Evolutionary conservation across 306 rosid genomes (phyloP).

Genomic region (Fragaria iinumae): DNA sequence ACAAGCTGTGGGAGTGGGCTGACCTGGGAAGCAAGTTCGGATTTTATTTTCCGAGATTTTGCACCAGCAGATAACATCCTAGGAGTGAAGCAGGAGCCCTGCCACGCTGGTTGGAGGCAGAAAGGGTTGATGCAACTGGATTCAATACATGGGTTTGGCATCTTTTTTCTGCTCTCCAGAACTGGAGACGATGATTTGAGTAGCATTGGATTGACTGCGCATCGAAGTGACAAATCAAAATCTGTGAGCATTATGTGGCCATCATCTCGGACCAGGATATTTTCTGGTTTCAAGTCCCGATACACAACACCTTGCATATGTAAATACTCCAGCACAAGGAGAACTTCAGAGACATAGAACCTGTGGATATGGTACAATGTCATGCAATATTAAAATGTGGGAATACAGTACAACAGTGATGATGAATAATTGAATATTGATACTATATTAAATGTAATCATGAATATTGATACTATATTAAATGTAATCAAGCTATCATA

Average conservation of each 20-base stretch:
- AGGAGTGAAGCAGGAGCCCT: conserved; percentile 94
- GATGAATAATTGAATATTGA: neutral
- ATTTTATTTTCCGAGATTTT: conserved; percentile 74
- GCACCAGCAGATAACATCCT: conserved; percentile 57
- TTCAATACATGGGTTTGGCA: conserved; percentile 60
- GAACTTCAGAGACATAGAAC: conserved; percentile 93
- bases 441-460: neutral
- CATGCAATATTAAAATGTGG: conserved; percentile 8
- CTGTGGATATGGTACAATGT: conserved; percentile 34
- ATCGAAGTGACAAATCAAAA: conserved; percentile 87
- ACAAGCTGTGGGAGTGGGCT: conserved; percentile 87
- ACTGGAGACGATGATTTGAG: conserved; percentile 70
- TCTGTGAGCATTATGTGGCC: conserved; percentile 99
- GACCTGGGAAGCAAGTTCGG: conserved; percentile 60
- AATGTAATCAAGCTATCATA: neutral
- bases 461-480: neutral
- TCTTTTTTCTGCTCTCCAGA: conserved; percentile 52
- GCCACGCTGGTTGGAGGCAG: conserved; percentile 98
- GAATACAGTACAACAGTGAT: neutral
- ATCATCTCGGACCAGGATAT: conserved; percentile 90
- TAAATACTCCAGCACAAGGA: conserved; percentile 89
- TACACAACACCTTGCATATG: conserved; percentile 97
- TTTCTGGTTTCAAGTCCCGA: conserved; percentile 96
- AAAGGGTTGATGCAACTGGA: conserved; percentile 92
- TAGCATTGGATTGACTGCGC: conserved; percentile 71